Evolutionary conservation across 2,329 filamentous ascomycete genomes (phyloP).

Genomic region (Pseudogymnoascus sp.): DNA sequence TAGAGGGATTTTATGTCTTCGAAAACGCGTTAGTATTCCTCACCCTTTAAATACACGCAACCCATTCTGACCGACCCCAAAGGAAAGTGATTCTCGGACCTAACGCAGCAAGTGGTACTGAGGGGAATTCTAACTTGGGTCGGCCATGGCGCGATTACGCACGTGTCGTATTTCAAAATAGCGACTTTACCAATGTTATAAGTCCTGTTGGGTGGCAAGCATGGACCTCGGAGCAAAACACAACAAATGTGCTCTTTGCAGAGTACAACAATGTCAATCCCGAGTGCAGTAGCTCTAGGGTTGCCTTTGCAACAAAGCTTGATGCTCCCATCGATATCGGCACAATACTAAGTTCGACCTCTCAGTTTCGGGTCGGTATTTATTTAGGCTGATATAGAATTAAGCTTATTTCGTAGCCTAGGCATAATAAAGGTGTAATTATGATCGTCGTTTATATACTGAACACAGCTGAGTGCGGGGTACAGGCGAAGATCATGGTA

Average conservation of each 20-base stretch:
- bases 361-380: conserved; percentile 3
- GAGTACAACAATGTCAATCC: conserved; percentile 16
- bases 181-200: conserved; percentile 38
- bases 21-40: background rate
- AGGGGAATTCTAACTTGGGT: conserved; percentile 38
- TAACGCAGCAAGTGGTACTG: conserved; percentile 16
- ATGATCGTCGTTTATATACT: background rate
- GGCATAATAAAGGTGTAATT: background rate
- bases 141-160: conserved; percentile 41
- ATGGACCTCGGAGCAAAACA: conserved; percentile 29
- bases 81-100: conserved; percentile 12
- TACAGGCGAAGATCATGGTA: background rate
- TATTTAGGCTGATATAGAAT: background rate
- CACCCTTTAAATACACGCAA: background rate
- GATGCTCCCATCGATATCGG: conserved; percentile 19
- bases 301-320: background rate
- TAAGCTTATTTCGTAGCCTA: background rate
- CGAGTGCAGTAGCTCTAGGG: conserved; percentile 5
- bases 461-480: background rate
- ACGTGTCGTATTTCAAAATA: conserved; percentile 40
- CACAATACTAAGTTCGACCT: conserved; percentile 32
- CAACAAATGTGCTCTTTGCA: conserved; percentile 14
- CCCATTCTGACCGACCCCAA: background rate
- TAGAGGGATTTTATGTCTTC: conserved; percentile 26
- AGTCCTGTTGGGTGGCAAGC: conserved; percentile 40